Conservation (phyloP, 306 rosid species). For the Oemleria cerasiformis region DNA sequence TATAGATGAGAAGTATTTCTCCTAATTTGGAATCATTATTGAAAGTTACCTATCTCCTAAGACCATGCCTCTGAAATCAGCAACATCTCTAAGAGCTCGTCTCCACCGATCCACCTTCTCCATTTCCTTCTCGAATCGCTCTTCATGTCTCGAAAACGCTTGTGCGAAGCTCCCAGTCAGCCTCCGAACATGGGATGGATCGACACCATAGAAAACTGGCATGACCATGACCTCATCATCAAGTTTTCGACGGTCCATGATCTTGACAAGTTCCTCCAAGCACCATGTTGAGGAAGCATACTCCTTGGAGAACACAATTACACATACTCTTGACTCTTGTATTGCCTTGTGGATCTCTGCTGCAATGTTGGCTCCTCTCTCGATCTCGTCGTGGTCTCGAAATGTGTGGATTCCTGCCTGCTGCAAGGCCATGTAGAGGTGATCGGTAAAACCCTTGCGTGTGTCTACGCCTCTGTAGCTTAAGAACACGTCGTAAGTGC, state of each 20-base stretch:
- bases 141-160: constrained; percentile 2
- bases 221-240: not conserved
- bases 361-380: not conserved
- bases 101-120: constrained; percentile 8
- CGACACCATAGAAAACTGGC: not conserved
- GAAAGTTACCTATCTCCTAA: not conserved
- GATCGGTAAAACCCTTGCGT: constrained; percentile 1
- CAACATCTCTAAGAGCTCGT: not conserved
- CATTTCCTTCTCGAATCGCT: not conserved
- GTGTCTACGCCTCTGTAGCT: constrained; percentile 1
- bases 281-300: not conserved
- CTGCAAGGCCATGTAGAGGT: constrained; percentile 3
- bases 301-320: constrained; percentile 2
- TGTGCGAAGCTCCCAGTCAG: not conserved
- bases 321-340: not conserved
- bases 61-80: constrained; percentile 4
- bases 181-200: not conserved
- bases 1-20: no score
- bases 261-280: not conserved
- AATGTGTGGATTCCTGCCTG: constrained; percentile 8
- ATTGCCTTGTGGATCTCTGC: not conserved
- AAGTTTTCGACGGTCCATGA: not conserved
- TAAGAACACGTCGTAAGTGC: constrained; percentile 8
- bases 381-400: constrained; percentile 6
- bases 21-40: not conserved